These are phyloP conservation scores for Hymenoscyphus linearis DNA, from an alignment of 2,329 filamentous ascomycete species.

Conservation along the genomic window DNA sequence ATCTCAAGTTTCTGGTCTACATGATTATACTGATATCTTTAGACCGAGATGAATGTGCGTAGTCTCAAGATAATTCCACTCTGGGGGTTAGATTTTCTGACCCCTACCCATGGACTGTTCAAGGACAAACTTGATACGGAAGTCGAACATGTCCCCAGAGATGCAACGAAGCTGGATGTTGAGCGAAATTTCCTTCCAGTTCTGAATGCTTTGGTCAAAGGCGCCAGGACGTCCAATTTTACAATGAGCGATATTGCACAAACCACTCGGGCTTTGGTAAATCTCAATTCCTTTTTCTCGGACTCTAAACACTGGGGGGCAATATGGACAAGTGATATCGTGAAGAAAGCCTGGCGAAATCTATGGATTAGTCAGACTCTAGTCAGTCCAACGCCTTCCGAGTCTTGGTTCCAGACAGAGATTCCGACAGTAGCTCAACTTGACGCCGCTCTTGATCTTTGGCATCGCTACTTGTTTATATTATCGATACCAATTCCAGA, in stretches of 20 bases:
- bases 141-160: constrained; percentile 41
- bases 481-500: constrained; percentile 41
- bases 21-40: constrained; percentile 15
- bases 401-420: constrained; percentile 40
- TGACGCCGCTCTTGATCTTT: constrained; percentile 41
- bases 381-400: constrained; percentile 10
- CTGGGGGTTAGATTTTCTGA: constrained; percentile 43
- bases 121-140: constrained; percentile 42
- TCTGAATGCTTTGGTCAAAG: constrained; percentile 43
- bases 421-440: constrained; percentile 41
- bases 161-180: constrained; percentile 40
- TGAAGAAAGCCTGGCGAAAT: constrained; percentile 38
- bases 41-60: constrained; percentile 42
- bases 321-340: constrained; percentile 40
- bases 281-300: constrained; percentile 29
- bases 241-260: constrained; percentile 42
- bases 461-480: constrained; percentile 43
- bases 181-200: constrained; percentile 47
- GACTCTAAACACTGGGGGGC: constrained; percentile 40
- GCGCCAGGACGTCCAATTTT: constrained; percentile 40
- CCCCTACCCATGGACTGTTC: constrained; percentile 42
- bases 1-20: too few species aligned
- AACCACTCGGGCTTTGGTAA: constrained; percentile 14
- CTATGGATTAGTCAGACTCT: constrained; percentile 8
- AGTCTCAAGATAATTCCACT: constrained; percentile 42